Evolutionary conservation across 345 rosid species (phyloP), one percentile per base, ranked within the genome.

Genomic region (Fremontodendron californicum): DNA sequence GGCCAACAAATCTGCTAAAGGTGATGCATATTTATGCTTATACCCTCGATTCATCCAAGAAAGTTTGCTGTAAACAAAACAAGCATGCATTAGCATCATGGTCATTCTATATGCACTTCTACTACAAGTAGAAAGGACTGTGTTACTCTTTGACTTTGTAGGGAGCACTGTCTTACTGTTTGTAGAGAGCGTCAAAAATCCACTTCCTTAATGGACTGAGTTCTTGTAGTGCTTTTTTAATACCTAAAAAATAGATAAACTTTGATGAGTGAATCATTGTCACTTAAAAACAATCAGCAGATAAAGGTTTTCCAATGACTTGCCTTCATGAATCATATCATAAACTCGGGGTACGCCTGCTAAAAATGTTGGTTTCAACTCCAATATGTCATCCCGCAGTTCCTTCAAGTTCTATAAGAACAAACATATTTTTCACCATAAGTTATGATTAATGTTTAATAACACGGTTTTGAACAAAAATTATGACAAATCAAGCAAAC

Each of bases 291-390:
- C 49, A 71, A 77, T 40, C 23, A 40, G 48, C 27, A 27, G 15
- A 75, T 64, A 33, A 15, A 21, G 7, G 21, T 63, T 29, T 68
- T 35, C 16, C 35, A 18, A 62, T 74, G 80, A 73, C 82, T 49
- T 89, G 81, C 99, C 91, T 87, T 93, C 97, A 23, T 92, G 85
- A 78, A 96, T 93, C 84, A 85, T 93, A 76, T 96, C 99, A 15
- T 87, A 93, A 16, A 96, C 99, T 78, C 97, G 87, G 63, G 99
- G 99, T 46, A 96, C 99, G 21, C 98, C 99, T 7, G 96, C 98
- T 19, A 96, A 82, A 85, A 92, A 86, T 13, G 98, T 93, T 3
- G 98, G 99, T 86, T 86, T 92, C 88, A 96, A 61, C 82, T 92
- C 98, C 87, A 88, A 86, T 82, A 96, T 63, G 55, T 93, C 98